Evolutionary conservation across 2,329 filamentous ascomycete species (phyloP), one percentile per base, ranked within the genome.

Genomic region (Paecilomyces sp.): DNA sequence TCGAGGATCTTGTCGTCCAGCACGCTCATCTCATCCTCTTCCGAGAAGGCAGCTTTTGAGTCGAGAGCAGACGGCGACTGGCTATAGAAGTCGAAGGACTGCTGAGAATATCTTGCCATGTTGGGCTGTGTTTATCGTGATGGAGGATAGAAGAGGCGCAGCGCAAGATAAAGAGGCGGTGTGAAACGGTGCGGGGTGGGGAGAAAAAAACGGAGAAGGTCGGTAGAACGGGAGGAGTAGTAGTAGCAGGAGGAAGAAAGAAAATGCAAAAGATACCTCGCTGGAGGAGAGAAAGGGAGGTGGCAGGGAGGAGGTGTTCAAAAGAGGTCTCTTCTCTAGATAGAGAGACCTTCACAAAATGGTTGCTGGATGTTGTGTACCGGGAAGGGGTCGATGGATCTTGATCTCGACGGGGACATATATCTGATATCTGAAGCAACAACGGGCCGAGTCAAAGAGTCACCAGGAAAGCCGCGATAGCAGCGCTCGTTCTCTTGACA

Each of bases 11-110:
- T 75, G 59, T 80, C 77, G 64, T 82, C 77, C 58, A 80, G 69
- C 61, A 79, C 73, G 66, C 77, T 79, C 77, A 82, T 81, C 69
- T 84, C 80, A 68, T 83, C 81, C 66, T 79, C 77, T 67, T 79
- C 77, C 51, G 73, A 66, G 61, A 73, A 74, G 56, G 71, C 66
- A 50, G 73, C 68, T 64, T 77, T 77, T 60, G 76, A 65, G 61
- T 79, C 76, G 63, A 79, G 69, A 54, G 74, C 67, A 61, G 76
- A 75, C 28, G 77, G 72, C 60, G 76, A 71, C 63, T 76, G 75
- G 64, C 74, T 74, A 64, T 79, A 79, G 65, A 76, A 76, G 59
- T 77, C 72, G 63, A 73, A 77, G 55, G 72, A 70, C 58, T 72
- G 72, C 65, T 77, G 75, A 62, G 74, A 74, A 70, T 77, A 80